These are phyloP conservation scores for Boletus subcaerulescens DNA, from an alignment of 768 basidiomycete species.

Conservation along the genomic window DNA sequence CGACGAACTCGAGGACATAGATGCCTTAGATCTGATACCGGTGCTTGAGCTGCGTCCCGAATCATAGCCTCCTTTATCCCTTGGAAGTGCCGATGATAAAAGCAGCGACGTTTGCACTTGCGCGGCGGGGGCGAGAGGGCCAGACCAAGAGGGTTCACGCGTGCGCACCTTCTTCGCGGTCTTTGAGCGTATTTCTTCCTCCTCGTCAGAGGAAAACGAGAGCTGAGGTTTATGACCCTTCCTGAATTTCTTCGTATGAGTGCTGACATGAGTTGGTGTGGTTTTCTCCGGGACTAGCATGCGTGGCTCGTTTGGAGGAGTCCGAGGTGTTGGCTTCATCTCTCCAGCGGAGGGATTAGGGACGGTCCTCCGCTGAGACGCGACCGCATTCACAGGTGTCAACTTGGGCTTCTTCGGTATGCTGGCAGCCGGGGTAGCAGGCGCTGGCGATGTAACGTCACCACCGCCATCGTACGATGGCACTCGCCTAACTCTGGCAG, in stretches of 20 bases:
- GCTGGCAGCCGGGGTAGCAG: conserved; percentile 8
- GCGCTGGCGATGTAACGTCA: neutral
- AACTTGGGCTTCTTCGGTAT: conserved; percentile 17
- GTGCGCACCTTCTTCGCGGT: conserved; percentile 61
- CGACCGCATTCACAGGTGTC: neutral
- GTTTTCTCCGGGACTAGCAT: conserved; percentile 12
- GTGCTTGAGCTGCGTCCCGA: conserved; percentile 18
- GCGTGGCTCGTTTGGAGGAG: conserved; percentile 23
- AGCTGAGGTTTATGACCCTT: conserved; percentile 39
- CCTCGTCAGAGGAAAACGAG: conserved; percentile 71
- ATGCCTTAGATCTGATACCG: conserved; percentile 22
- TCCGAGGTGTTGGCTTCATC: conserved; percentile 16
- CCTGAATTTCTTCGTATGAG: conserved; percentile 23
- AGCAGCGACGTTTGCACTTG: conserved; percentile 22
- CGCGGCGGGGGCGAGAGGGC: conserved; percentile 21
- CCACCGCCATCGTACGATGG: conserved; percentile 48
- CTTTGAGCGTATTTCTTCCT: conserved; percentile 60
- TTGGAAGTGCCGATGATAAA: conserved; percentile 18
- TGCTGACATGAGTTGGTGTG: conserved; percentile 14
- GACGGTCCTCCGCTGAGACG: conserved; percentile 5
- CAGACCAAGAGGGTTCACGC: conserved; percentile 33
- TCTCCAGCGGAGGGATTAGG: conserved; percentile 1
- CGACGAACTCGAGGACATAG: conserved; percentile 28
- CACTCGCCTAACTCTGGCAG: conserved; percentile 40
- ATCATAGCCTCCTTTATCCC: conserved; percentile 10